Conservation (phyloP, 2,329 filamentous ascomycete genomes). For the Lachnum nothofagi region DNA sequence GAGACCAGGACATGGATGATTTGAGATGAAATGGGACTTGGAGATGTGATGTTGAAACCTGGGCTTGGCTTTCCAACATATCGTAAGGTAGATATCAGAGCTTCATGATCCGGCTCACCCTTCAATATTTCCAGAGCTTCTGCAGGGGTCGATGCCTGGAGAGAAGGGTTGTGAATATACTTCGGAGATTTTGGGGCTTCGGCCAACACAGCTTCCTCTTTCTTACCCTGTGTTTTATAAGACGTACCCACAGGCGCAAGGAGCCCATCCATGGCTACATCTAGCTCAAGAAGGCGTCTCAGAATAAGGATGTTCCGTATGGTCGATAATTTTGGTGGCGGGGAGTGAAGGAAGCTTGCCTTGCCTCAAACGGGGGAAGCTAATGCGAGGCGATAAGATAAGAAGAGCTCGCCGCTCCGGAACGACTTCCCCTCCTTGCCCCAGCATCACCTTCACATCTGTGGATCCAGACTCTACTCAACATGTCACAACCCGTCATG, state of each 20-base stretch:
- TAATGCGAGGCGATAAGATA: constrained; percentile 21
- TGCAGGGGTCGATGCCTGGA: constrained; percentile 27
- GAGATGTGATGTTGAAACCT: constrained; percentile 53
- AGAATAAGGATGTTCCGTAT: neutral
- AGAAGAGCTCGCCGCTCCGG: neutral
- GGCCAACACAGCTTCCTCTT: constrained; percentile 19
- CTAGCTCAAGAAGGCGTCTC: neutral
- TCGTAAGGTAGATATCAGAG: constrained; percentile 47
- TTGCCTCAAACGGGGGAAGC: neutral
- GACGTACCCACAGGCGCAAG: constrained; percentile 44
- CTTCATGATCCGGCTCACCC: constrained; percentile 56
- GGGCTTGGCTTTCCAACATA: constrained; percentile 42
- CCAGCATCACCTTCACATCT: neutral
- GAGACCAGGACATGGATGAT: constrained; percentile 70
- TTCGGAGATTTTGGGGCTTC: constrained; percentile 17
- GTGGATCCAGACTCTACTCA: neutral
- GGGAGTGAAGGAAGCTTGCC: neutral
- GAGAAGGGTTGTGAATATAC: constrained; percentile 7
- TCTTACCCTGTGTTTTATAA: constrained; percentile 22
- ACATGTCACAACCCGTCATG: constrained; percentile 28
- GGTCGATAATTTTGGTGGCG: neutral
- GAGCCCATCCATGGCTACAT: constrained; percentile 43
- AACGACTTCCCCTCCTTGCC: neutral
- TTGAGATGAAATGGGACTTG: constrained; percentile 65
- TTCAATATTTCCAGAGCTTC: constrained; percentile 57